Evolutionary conservation across 2,329 filamentous ascomycete genomes (phyloP), one percentile per base, ranked within the genome.

Genomic region (Ceratocystis ficicola): DNA sequence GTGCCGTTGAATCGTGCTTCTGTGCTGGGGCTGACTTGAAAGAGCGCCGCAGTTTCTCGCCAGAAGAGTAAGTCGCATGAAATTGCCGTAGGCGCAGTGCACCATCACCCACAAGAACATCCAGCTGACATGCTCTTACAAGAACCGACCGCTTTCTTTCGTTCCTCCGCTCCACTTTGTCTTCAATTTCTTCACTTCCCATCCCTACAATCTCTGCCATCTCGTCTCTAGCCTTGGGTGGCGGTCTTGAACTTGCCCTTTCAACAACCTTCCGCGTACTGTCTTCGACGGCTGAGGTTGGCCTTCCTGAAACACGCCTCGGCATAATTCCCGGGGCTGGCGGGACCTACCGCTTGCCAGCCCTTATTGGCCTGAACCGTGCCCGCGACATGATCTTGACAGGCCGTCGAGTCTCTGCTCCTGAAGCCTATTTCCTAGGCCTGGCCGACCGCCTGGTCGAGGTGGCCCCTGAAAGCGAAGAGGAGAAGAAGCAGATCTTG

Each of bases 1-100:
- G 89, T 72, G 89, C 90, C 50, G 82, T 90, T n/a, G 90, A 96
- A 71, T 80, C 84, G 28, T 88, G 86, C 71, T 99, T 99, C 75
- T 99, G 94, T 75, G 90, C 94, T 0, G 94, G 94, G 46, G 94
- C 94, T 3, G 94, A 99, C 73, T 77, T 99, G 72, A 97, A 96
- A 74, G 93, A 96, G 79, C 80, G 93, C 32, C 82, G 83, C 67
- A 83, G 81, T 3, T 94, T 96, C 76, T 86, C 84, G 0, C 81
- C 80, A 68, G 83, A 90, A 71, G 88, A 96, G 91, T 95, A 75
- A 68, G 84, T 76, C 20, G 41, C 48, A 55, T 46, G 32, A 20
- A 15, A 32, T 32, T 22, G 30, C 63, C 44, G 10, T 36, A 12
- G 32, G 32, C 10, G 32, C 32, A 36, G 3, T 36, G 32, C 32